Conservation (phyloP, 1,139 yeast species). For the Saccharomycopsis hybrid region DNA sequence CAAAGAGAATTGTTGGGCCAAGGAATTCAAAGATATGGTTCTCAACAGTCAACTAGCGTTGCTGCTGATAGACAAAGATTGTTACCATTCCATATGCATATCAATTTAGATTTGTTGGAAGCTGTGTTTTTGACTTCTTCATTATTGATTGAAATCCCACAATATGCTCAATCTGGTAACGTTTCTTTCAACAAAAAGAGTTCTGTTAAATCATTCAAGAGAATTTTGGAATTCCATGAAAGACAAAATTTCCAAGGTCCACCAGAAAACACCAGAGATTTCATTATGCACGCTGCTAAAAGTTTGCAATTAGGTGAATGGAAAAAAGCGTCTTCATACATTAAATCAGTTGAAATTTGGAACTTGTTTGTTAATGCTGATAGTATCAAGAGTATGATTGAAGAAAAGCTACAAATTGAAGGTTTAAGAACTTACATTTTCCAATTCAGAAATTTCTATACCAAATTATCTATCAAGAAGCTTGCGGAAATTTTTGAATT, state of each 20-base stretch:
- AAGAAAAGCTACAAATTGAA: constrained; percentile 75
- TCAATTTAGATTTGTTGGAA: constrained; percentile 90
- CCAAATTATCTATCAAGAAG: constrained; percentile 65
- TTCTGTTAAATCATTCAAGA: constrained; percentile 77
- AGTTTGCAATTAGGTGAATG: constrained; percentile 88
- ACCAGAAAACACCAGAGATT: constrained; percentile 94
- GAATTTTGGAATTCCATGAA: constrained; percentile 88
- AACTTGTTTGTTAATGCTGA: constrained; percentile 67
- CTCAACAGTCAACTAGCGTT: constrained; percentile 34
- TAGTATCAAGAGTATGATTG: constrained; percentile 61
- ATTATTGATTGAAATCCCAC: constrained; percentile 86
- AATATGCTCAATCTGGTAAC: constrained; percentile 57
- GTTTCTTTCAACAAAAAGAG: constrained; percentile 59
- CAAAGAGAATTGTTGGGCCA: constrained; percentile 93
- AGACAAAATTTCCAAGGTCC: constrained; percentile 97
- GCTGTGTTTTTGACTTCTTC: constrained; percentile 90
- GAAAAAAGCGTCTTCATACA: constrained; percentile 66
- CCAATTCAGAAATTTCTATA: constrained; percentile 71
- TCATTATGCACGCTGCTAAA: constrained; percentile 87
- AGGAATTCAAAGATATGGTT: constrained; percentile 65
- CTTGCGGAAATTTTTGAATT: constrained; percentile 65
- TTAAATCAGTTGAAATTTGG: constrained; percentile 84
- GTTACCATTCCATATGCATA: constrained; percentile 97
- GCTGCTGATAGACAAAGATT: constrained; percentile 73
- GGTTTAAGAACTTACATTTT: constrained; percentile 87